These are phyloP conservation scores for Colletotrichum sp. DNA, from an alignment of 2,329 filamentous ascomycete genomes.

Conservation along the genomic window DNA sequence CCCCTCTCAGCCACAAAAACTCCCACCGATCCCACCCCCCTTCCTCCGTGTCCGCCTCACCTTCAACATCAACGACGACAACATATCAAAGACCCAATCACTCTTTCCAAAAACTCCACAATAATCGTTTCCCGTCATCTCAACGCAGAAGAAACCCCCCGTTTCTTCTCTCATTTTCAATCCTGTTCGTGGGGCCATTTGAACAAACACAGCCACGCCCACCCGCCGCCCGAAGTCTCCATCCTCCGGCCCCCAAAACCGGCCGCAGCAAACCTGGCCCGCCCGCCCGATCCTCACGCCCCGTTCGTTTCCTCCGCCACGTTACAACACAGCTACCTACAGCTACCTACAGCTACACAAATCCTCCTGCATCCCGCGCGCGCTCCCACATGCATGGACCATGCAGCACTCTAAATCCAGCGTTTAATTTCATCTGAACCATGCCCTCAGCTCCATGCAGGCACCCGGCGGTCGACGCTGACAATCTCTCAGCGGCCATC, in stretches of 20 bases:
- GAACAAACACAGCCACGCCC: not conserved
- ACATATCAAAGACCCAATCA: not conserved
- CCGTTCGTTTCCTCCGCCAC: not conserved
- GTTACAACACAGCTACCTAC: not conserved
- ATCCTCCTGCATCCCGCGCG: not conserved
- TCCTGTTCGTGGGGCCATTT: not conserved
- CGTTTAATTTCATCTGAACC: not conserved
- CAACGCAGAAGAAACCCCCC: not conserved
- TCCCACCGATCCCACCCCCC: not conserved
- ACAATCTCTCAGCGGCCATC: not conserved
- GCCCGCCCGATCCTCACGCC: not conserved
- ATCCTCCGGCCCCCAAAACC: not conserved
- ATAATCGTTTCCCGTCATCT: not conserved
- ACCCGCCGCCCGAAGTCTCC: not conserved
- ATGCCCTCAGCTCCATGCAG: not conserved
- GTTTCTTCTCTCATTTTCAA: not conserved
- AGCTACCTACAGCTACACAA: not conserved
- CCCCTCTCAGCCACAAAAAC: not conserved
- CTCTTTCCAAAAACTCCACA: not conserved
- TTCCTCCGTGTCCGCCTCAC: not conserved
- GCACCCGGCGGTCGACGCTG: not conserved
- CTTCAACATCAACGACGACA: not conserved
- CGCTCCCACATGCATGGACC: not conserved
- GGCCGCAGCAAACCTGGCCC: not conserved
- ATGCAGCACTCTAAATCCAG: not conserved